A percentile compares a stretch with the other conserved stretches of the same genome.
phyloP scores from a whole-genome alignment of 805 yeast species.

The Dipodascus geniculatus region DNA sequence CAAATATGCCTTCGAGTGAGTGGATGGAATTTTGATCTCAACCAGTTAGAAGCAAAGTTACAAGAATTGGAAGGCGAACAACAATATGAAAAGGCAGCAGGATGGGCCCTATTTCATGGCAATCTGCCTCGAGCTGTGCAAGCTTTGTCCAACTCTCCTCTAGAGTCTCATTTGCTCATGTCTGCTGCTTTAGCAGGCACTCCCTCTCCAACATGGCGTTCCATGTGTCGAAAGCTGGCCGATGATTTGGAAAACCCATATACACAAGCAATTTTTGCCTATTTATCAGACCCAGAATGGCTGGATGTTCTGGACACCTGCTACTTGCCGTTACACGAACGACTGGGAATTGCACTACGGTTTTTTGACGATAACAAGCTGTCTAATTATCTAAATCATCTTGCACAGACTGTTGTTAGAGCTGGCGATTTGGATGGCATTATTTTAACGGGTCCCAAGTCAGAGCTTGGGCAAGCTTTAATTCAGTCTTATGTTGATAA shows the following conservation, averaged over 20 bases:
- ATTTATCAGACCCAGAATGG: conserved; percentile 90
- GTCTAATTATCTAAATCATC: conserved; percentile 53
- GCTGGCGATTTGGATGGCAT: conserved; percentile 88
- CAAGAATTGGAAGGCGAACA: conserved; percentile 43
- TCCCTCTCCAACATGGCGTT: conserved; percentile 73
- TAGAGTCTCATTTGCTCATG: conserved; percentile 61
- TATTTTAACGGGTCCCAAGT: conserved; percentile 84
- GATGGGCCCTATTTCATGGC: conserved; percentile 94
- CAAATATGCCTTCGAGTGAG: conserved; percentile 70
- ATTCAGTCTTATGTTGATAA: conserved; percentile 80
- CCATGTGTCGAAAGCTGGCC: conserved; percentile 80
- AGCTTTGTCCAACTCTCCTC: conserved; percentile 63
- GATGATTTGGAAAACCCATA: conserved; percentile 86
- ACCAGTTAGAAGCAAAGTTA: conserved; percentile 63
- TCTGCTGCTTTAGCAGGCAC: conserved; percentile 89
- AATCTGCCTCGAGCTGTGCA: conserved; percentile 71
- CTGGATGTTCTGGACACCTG: conserved; percentile 89
- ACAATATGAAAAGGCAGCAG: conserved; percentile 82
- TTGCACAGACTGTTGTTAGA: conserved; percentile 58
- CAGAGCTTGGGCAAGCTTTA: conserved; percentile 57
- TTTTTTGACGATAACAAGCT: conserved; percentile 70
- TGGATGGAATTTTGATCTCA: conserved; percentile 78
- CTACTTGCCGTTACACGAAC: conserved; percentile 75
- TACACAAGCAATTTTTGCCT: conserved; percentile 83
- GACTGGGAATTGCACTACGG: conserved; percentile 82